phyloP scores from a whole-genome alignment of 2,329 filamentous ascomycete genomes.

The Paecilomyces formosus region DNA sequence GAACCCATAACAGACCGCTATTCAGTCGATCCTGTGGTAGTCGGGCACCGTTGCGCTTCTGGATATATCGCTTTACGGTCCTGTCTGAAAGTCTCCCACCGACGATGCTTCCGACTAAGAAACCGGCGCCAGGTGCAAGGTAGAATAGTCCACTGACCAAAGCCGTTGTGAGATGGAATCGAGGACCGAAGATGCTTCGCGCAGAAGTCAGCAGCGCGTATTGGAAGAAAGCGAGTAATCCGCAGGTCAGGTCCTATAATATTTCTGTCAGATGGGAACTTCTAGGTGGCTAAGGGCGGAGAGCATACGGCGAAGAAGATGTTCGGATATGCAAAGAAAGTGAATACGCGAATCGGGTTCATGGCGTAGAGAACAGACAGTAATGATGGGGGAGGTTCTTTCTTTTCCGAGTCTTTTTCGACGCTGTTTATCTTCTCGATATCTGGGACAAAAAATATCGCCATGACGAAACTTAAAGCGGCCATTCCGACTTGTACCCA shows the following conservation, averaged over 20 bases:
- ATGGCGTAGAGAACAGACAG: not conserved
- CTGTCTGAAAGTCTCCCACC: slow-evolving; percentile 63
- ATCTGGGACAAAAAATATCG: slow-evolving; percentile 61
- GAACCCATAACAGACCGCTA: slow-evolving; percentile 50
- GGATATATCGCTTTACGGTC: slow-evolving; percentile 57
- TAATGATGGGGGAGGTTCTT: not conserved
- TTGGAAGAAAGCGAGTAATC: slow-evolving; percentile 62
- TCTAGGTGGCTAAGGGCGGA: slow-evolving; percentile 34
- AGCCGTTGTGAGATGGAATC: slow-evolving; percentile 59
- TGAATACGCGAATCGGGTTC: slow-evolving; percentile 56
- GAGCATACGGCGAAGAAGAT: slow-evolving; percentile 49
- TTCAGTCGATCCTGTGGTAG: slow-evolving; percentile 63
- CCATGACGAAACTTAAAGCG: slow-evolving; percentile 50
- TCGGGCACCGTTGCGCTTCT: slow-evolving; percentile 49
- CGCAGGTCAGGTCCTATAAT: slow-evolving; percentile 26
- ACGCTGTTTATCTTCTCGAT: slow-evolving; percentile 54
- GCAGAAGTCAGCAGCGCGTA: slow-evolving; percentile 62
- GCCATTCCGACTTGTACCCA: slow-evolving; percentile 68
- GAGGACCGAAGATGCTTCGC: slow-evolving; percentile 65
- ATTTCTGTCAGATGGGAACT: slow-evolving; percentile 1
- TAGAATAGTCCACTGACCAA: slow-evolving; percentile 66
- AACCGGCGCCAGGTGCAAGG: slow-evolving; percentile 63
- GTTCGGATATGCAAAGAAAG: slow-evolving; percentile 61
- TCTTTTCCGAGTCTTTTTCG: slow-evolving; percentile 35
- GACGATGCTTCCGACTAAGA: slow-evolving; percentile 60